Conservation (phyloP, 2,329 filamentous ascomycete species). For the Fusarium hostae region DNA sequence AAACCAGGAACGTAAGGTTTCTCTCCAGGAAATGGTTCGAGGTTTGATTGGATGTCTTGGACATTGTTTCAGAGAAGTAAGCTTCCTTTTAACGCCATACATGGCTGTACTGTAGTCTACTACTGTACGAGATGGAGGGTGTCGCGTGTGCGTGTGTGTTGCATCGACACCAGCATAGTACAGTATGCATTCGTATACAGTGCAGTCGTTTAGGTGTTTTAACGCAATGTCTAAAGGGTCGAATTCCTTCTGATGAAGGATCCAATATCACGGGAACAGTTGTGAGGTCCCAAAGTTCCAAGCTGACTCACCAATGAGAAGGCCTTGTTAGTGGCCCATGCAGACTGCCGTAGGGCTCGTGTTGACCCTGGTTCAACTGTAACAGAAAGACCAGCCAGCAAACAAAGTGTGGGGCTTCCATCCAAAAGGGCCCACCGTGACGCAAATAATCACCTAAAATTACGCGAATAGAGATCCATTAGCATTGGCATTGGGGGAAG, state of each 20-base stretch:
- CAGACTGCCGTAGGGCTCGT: constrained; percentile 8
- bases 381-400: not conserved
- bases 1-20: constrained; percentile 9
- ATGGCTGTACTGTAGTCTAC: not conserved
- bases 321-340: not conserved
- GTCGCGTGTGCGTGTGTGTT: not conserved
- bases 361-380: constrained; percentile 5
- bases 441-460: constrained; percentile 31
- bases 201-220: not conserved
- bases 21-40: not conserved
- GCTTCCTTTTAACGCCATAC: not conserved
- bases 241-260: not conserved
- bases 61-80: constrained; percentile 12
- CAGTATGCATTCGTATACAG: not conserved
- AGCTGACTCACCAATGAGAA: constrained; percentile 3
- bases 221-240: not conserved
- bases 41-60: not conserved
- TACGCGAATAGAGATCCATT: constrained; percentile 26
- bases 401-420: constrained; percentile 16
- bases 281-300: not conserved
- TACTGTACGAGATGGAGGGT: not conserved
- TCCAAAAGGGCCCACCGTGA: constrained; percentile 26
- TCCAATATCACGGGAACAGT: not conserved
- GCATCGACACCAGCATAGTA: not conserved
- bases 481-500: not conserved